Evolutionary conservation across 805 yeast species (phyloP).

Genomic region (Kregervanrija delftensis): DNA sequence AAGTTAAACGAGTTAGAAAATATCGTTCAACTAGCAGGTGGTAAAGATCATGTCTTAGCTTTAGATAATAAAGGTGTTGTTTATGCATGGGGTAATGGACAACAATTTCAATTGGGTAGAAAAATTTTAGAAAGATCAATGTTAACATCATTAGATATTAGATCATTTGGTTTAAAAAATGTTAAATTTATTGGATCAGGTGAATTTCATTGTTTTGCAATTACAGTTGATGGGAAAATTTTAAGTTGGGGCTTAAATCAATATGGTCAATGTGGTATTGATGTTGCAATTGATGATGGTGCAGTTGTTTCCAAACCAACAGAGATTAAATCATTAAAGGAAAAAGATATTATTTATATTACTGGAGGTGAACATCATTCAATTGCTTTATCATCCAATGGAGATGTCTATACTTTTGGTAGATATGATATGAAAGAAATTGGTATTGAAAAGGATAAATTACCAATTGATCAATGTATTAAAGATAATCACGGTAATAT

Average conservation of each 20-base stretch:
- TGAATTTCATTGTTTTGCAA: slow-evolving; percentile 93
- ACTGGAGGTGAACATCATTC: slow-evolving; percentile 97
- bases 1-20: slow-evolving; percentile 55
- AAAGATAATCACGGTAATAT: slow-evolving; percentile 74
- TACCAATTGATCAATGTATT: slow-evolving; percentile 65
- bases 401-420: slow-evolving; percentile 81
- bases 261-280: slow-evolving; percentile 90
- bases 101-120: slow-evolving; percentile 87
- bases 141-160: slow-evolving; percentile 67
- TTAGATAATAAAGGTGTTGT: slow-evolving; percentile 80
- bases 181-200: slow-evolving; percentile 84
- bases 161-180: slow-evolving; percentile 75
- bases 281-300: slow-evolving; percentile 77
- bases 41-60: slow-evolving; percentile 88
- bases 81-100: slow-evolving; percentile 97
- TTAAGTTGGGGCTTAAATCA: slow-evolving; percentile 95
- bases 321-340: slow-evolving; percentile 55
- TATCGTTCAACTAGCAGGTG: slow-evolving; percentile 79
- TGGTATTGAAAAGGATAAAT: slow-evolving; percentile 61
- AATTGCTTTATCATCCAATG: slow-evolving; percentile 62
- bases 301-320: slow-evolving; percentile 76
- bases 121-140: slow-evolving; percentile 74
- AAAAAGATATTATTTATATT: slow-evolving; percentile 50
- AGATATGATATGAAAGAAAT: slow-evolving; percentile 90
- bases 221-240: slow-evolving; percentile 63